phyloP scores from a whole-genome alignment of 306 rosid genomes.

The Lathyrus tuberosus region DNA sequence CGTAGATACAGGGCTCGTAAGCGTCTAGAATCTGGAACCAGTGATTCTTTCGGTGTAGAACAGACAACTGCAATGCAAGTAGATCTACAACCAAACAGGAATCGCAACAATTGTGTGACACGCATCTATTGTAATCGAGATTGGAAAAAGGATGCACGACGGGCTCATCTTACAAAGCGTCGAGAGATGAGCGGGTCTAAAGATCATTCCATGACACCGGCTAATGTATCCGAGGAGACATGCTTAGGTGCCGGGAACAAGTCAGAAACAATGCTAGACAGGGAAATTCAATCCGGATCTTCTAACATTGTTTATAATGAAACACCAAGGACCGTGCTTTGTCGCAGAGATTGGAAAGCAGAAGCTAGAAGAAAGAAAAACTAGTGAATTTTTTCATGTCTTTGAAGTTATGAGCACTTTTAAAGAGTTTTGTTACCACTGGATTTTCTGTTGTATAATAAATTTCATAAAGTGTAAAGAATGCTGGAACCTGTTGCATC shows the following conservation, averaged over 20 bases:
- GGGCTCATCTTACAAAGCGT: slow-evolving; percentile 47
- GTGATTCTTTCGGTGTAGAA: slow-evolving; percentile 43
- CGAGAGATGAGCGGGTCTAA: slow-evolving; percentile 47
- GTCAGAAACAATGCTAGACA: slow-evolving; percentile 41
- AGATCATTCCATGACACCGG: slow-evolving; percentile 38
- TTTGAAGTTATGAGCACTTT: background rate
- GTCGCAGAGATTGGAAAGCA: slow-evolving; percentile 90
- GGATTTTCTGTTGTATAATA: slow-evolving; percentile 39
- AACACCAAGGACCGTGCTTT: slow-evolving; percentile 45
- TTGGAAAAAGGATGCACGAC: slow-evolving; percentile 93
- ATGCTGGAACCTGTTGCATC: slow-evolving; percentile 27
- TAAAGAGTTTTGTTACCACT: background rate
- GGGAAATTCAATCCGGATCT: slow-evolving; percentile 41
- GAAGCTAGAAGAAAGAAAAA: slow-evolving; percentile 82
- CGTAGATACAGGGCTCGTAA: slow-evolving; percentile 91
- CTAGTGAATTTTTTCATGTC: slow-evolving; percentile 36
- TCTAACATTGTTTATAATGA: slow-evolving; percentile 41
- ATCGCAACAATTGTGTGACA: slow-evolving; percentile 41
- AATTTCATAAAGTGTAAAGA: slow-evolving; percentile 36
- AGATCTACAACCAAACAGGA: slow-evolving; percentile 45
- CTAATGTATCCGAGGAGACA: slow-evolving; percentile 43
- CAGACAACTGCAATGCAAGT: slow-evolving; percentile 42
- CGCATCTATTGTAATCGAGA: slow-evolving; percentile 63
- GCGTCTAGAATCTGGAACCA: slow-evolving; percentile 73
- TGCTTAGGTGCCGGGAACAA: slow-evolving; percentile 40